Base-by-base conservation (phyloP, 768 basidiomycete species). In the Dendrothele bispora region DNA sequence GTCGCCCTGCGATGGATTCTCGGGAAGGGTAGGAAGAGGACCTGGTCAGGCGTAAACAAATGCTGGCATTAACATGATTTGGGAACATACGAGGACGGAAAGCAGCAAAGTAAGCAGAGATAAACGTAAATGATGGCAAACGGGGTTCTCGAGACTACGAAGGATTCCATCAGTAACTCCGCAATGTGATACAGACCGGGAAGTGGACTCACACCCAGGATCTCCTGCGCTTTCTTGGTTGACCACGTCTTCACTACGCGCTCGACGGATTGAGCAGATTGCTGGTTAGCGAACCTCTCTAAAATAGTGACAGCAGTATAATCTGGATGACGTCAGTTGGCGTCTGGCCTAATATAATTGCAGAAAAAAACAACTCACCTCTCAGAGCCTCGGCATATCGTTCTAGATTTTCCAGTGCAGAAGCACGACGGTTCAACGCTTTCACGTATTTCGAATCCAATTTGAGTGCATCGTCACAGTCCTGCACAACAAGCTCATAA, bases 281-380 rank as follows among this genome's bases (percentile, higher is more conserved):
- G 56, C 52, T 88, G 82, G 60, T 95, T 92, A 61, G 85, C 78
- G 82, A 98, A 97, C 59, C 86, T 84, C 66, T 95, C 92, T 34
- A 99, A 78, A 54, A 99, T 95, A 14, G 95, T 93, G 0, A 90
- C 86, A n/a, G 95, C 91, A 0, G 95, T 98, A 74, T 85, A 98
- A 66, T 99, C 95, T 94, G 53, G 3, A 10, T 26, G 18, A 32
- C 22, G 35, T 11, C 38, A 2, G 35, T 18, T 26, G 21, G 2
- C 22, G 10, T 24, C 15, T 27, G 18, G 20, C 39, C n/a, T n/a
- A 5, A 42, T 17, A 27, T 37, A 24, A 17, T 18, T 12, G n/a
- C 11, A 21, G 1, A 7, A 37, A 22, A 26, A 22, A 8, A 27
- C 17, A 21, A 65, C 80, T 10, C 47, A 91, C 91, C 92, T 59